Conservation (phyloP, 768 basidiomycete species). For the Strobilomyces dryophilus region DNA sequence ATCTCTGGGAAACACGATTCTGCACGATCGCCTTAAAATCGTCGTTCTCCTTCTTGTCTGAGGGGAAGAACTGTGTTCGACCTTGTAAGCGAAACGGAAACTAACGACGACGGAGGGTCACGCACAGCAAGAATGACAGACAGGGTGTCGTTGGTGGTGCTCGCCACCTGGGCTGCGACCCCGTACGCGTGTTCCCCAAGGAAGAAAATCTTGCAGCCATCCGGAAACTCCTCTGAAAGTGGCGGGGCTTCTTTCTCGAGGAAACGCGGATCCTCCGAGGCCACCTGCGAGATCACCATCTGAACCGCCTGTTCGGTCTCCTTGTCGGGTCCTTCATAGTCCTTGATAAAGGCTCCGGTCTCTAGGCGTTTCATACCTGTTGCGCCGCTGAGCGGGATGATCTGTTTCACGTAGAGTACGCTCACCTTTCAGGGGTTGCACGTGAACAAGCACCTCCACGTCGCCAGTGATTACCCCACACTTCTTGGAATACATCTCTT, state of each 20-base stretch:
- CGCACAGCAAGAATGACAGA: conserved; percentile 85
- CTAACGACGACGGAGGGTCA: background rate
- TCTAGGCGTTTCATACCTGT: conserved; percentile 88
- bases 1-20: conserved; percentile 46
- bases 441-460: conserved; percentile 79
- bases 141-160: conserved; percentile 62
- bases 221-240: conserved; percentile 84
- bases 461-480: conserved; percentile 81
- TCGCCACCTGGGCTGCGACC: conserved; percentile 86
- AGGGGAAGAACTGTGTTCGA: conserved; percentile 71
- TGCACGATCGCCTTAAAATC: conserved; percentile 69
- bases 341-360: conserved; percentile 88
- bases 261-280: conserved; percentile 85
- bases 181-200: conserved; percentile 93
- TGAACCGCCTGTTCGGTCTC: conserved; percentile 87
- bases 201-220: conserved; percentile 91
- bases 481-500: conserved; percentile 83
- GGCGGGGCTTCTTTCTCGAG: conserved; percentile 80
- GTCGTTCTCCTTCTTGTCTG: conserved; percentile 74
- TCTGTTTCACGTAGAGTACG: background rate
- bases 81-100: background rate
- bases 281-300: conserved; percentile 74
- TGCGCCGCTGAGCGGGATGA: background rate
- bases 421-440: conserved; percentile 86
- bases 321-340: conserved; percentile 81